These are phyloP conservation scores for Diversispora eburnea DNA, from an alignment of 192 early-diverging fungal genomes.

Conservation along the genomic window DNA sequence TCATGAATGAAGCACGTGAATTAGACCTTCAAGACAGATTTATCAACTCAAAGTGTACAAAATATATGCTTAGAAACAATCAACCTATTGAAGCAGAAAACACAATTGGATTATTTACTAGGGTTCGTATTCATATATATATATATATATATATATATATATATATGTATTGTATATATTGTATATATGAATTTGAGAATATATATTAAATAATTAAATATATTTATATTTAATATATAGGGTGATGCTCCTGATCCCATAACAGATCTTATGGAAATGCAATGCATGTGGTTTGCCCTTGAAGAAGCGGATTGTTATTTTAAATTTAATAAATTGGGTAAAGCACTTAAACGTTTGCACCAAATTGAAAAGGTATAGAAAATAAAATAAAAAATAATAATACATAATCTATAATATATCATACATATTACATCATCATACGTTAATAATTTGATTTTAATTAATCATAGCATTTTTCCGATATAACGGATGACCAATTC, in stretches of 20 bases:
- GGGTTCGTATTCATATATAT: slow-evolving; percentile 43
- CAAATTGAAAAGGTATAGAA: slow-evolving; percentile 62
- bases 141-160: too few relatives aligned
- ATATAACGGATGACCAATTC: slow-evolving; percentile 88
- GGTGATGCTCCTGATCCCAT: slow-evolving; percentile 62
- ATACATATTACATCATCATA: background rate
- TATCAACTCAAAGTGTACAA: slow-evolving; percentile 89
- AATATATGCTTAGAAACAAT: slow-evolving; percentile 87
- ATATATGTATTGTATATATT: too few relatives aligned
- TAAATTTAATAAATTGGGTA: slow-evolving; percentile 65
- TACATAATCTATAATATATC: background rate
- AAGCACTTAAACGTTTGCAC: slow-evolving; percentile 86
- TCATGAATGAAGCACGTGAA: slow-evolving; percentile 83
- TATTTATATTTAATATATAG: slow-evolving; percentile 19
- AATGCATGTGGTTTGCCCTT: slow-evolving; percentile 85
- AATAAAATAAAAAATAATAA: background rate
- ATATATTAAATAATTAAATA: too few relatives aligned
- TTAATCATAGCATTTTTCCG: slow-evolving; percentile 59
- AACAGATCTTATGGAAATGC: slow-evolving; percentile 84
- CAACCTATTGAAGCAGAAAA: slow-evolving; percentile 81
- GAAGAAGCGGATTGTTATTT: slow-evolving; percentile 74
- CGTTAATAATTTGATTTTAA: slow-evolving; percentile 24
- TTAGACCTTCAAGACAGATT: slow-evolving; percentile 92
- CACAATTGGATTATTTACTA: slow-evolving; percentile 78
- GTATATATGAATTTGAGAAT: too few relatives aligned